Base-by-base conservation (phyloP, 257 asterid genomes). In the Scutellaria baicalensis region DNA sequence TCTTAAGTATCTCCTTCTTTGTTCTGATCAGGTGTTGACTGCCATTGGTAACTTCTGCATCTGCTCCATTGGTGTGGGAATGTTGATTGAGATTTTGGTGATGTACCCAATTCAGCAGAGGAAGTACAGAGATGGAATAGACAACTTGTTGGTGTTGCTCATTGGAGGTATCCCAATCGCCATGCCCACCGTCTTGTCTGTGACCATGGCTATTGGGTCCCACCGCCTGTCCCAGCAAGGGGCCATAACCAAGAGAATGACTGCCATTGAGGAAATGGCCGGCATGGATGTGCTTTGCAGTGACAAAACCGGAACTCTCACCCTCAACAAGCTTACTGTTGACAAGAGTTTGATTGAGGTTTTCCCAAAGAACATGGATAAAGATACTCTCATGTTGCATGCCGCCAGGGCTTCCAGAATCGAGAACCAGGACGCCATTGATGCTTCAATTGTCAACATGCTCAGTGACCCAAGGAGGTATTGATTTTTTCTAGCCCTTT, bases 221-320 rank as follows among this genome's bases (percentile, higher is more conserved):
- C 97, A 89, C 63, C 68, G 98, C 39, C 88, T 92, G 5, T 88
- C 98, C 4, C 84, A 92, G 9, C 98, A 92, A 79, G 98, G 98
- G 0, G 98, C 98, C 82, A 92, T 92, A 67, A 92, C 98, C 27
- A 92, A 92, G 85, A 88, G 98, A 77, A 92, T 92, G 97, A 89
- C 98, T n/a, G 98, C 98, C 56, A 92, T 92, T 60, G 98, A 92
- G 83, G 97, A 91, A 61, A 87, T 91, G 97, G 96, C 96, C 5
- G 97, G 96, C 42, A 92, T 89, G 97, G 96, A 92, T 67, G 97
- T 92, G 62, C 88, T 92, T 13, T 92, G 98, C 82, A 92, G 97
- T 51, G 98, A 92, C 83, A 92, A 92, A 70, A 92, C 98, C 0
- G 98, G 98, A 33, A 92, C 98, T 3, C 93, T 92, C 11, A 92